Evolutionary conservation across 2,329 filamentous ascomycete species (phyloP).

Genomic region (Coleophoma eucalyptorum): DNA sequence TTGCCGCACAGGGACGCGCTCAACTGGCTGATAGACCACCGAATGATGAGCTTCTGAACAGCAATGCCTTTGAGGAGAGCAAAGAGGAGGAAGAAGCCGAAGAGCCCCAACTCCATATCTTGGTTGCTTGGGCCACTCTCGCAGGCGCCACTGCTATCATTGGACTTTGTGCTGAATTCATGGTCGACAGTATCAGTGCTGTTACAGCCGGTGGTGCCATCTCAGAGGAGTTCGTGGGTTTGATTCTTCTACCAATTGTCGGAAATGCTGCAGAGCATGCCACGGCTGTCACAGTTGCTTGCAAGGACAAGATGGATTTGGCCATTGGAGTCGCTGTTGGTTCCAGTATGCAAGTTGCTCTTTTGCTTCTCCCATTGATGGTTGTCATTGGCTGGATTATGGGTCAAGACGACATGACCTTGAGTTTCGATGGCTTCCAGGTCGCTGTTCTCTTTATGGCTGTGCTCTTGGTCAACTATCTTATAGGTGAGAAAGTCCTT

Average conservation of each 20-base stretch:
- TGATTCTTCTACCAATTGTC: constrained; percentile 77
- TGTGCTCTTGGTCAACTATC: constrained; percentile 80
- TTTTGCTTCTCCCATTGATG: constrained; percentile 76
- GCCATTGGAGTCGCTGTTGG: constrained; percentile 81
- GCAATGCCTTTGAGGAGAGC: constrained; percentile 36
- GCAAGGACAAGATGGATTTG: constrained; percentile 72
- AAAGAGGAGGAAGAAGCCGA: constrained; percentile 66
- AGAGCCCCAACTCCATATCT: constrained; percentile 68
- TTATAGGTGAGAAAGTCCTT: constrained; percentile 78
- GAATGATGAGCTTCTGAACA: constrained; percentile 36
- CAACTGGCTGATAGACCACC: constrained; percentile 14
- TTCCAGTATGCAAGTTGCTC: constrained; percentile 78
- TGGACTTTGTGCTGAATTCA: constrained; percentile 71
- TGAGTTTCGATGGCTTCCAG: constrained; percentile 78
- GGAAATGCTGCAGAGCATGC: constrained; percentile 81
- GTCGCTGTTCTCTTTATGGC: constrained; percentile 81
- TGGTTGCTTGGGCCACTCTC: constrained; percentile 70
- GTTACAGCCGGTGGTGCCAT: constrained; percentile 68
- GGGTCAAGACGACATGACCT: constrained; percentile 60
- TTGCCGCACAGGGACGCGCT: constrained; percentile 23
- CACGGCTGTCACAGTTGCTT: constrained; percentile 74
- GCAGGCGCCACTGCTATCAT: constrained; percentile 68
- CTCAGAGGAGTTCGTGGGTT: constrained; percentile 76
- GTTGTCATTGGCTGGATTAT: constrained; percentile 80
- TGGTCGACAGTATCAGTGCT: constrained; percentile 71